phyloP scores from a whole-genome alignment of 1,284 basidiomycete genomes.

The Leccinum solheimii region DNA sequence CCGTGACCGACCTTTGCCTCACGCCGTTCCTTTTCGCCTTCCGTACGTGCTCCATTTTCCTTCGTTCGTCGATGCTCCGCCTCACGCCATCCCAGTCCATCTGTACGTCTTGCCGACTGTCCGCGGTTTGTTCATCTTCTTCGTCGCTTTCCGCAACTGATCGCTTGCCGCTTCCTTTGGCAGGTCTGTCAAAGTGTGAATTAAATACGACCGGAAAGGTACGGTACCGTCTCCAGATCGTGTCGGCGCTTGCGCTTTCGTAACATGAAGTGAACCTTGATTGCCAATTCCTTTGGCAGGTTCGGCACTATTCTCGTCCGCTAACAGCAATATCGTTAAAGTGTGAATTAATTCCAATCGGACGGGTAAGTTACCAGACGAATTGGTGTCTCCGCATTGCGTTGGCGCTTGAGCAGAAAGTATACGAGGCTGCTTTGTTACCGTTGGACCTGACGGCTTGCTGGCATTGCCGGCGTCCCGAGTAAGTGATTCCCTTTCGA shows the following conservation, averaged over 20 bases:
- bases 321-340: neutral
- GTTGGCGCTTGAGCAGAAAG: neutral
- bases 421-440: neutral
- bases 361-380: too few species aligned
- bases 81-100: neutral
- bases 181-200: too few species aligned
- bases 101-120: neutral
- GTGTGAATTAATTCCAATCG: too few species aligned
- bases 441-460: neutral
- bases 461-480: neutral
- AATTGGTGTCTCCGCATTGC: too few species aligned
- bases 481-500: neutral
- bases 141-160: neutral
- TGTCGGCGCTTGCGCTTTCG: too few species aligned
- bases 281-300: neutral
- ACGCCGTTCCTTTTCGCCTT: too few species aligned
- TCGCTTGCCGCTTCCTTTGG: too few species aligned
- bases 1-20: neutral
- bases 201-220: too few species aligned
- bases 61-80: too few species aligned
- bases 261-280: neutral
- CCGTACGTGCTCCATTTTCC: too few species aligned
- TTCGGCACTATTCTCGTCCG: neutral
- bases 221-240: too few species aligned
- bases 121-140: neutral